These are phyloP conservation scores for Colletotrichum acutatum DNA, from an alignment of 2,329 filamentous ascomycete genomes.

Conservation along the genomic window DNA sequence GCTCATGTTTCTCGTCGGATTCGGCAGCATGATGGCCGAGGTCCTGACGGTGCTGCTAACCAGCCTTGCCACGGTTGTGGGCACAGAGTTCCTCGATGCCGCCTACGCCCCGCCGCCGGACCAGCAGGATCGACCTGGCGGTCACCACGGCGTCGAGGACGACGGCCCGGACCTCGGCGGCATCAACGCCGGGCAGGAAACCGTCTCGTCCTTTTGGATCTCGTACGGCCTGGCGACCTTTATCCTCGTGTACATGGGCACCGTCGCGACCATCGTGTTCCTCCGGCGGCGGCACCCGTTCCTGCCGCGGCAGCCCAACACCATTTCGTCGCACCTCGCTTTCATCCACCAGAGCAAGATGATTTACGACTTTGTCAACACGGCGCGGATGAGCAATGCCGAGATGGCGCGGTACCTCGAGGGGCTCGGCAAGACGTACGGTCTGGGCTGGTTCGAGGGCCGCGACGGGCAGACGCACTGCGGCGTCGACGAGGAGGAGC, in stretches of 20 bases:
- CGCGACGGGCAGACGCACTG: constrained; percentile 79
- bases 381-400: constrained; percentile 68
- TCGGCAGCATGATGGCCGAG: constrained; percentile 79
- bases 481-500: constrained; percentile 81
- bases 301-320: constrained; percentile 81
- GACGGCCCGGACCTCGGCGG: constrained; percentile 35
- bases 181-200: constrained; percentile 68
- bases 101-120: constrained; percentile 32
- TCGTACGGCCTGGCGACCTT: constrained; percentile 70
- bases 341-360: constrained; percentile 86
- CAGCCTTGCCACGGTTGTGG: constrained; percentile 72
- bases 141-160: background rate
- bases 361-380: constrained; percentile 80
- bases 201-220: constrained; percentile 71
- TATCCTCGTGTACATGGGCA: constrained; percentile 74
- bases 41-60: constrained; percentile 77
- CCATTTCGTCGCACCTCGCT: constrained; percentile 79
- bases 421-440: constrained; percentile 73
- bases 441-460: constrained; percentile 80
- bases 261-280: constrained; percentile 70
- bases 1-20: constrained; percentile 74
- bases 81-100: constrained; percentile 65
- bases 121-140: background rate
- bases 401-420: constrained; percentile 72
- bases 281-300: constrained; percentile 74